Evolutionary conservation across 2,329 filamentous ascomycete genomes (phyloP), one percentile per base, ranked within the genome.

Genomic region (Xylariaceae sp.): DNA sequence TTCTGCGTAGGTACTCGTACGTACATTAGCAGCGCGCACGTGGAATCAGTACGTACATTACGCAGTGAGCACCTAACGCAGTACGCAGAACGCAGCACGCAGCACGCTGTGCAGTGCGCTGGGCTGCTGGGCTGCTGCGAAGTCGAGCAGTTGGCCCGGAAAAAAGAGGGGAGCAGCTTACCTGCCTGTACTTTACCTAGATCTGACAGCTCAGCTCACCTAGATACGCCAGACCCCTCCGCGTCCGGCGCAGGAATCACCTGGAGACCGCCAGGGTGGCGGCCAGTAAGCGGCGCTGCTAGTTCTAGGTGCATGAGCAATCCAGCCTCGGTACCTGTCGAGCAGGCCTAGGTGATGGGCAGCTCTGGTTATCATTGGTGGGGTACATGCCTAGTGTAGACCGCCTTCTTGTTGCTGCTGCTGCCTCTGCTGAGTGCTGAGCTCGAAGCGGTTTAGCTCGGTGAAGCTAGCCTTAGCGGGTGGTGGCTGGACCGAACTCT

Each of bases 271-370:
- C 13, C 5, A 15, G 5, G 9, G n/a, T 45, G 13, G 5, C 13
- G n/a, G 11, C 11, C 13, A 45, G 42, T 45, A 45, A n/a, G 13
- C 10, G 5, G 42, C 42, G 42, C 11, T 45, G 42, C 42, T 45
- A 45, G 13, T n/a, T 45, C 42, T 45, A 45, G 42, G 42, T 45
- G 42, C 13, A 15, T 15, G 4, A 45, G 42, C 42, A 45, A 44
- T 39, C 23, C 42, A 34, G 50, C 48, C 56, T 55, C 61, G 61
- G 61, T 52, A 56, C 50, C 47, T 49, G 47, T n/a, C 47, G 47
- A 10, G 47, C 6, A 49, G 47, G 47, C 9, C 47, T 18, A 11
- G 47, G 7, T 18, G 47, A 7, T 23, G 7, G 13, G 13, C 11
- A 17, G 44, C 23, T 30, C 23, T 47, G 44, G 44, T 17, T 18